These are phyloP conservation scores for Cantharellus cinnabarinus DNA, from an alignment of 768 basidiomycete genomes.

Conservation along the genomic window DNA sequence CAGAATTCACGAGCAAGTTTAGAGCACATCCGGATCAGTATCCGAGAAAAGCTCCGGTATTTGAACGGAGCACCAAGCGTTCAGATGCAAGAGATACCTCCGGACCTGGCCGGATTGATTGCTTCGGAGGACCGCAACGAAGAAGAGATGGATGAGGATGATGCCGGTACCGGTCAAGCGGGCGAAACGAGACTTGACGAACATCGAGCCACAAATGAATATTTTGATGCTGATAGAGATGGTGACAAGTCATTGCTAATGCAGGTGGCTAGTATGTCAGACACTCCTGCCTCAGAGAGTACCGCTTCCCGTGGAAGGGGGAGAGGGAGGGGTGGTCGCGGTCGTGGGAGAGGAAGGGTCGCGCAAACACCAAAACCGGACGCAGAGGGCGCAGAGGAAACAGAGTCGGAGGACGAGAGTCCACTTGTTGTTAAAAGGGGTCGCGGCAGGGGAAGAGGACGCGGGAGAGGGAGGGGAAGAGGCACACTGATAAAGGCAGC, in stretches of 20 bases:
- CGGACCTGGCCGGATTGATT: slow-evolving; percentile 61
- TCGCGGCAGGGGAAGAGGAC: slow-evolving; percentile 12
- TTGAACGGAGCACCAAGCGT: slow-evolving; percentile 93
- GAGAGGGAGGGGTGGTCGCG: neutral
- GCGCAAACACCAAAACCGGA: neutral
- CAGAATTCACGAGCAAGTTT: slow-evolving; percentile 67
- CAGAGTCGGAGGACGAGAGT: neutral
- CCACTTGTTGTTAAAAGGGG: slow-evolving; percentile 9
- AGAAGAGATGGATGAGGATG: slow-evolving; percentile 31
- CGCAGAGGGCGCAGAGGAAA: neutral
- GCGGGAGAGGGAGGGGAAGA: slow-evolving; percentile 15
- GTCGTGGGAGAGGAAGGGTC: neutral
- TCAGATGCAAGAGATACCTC: slow-evolving; percentile 89
- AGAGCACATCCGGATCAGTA: slow-evolving; percentile 69
- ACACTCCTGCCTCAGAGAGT: neutral
- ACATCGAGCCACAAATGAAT: slow-evolving; percentile 40
- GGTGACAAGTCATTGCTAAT: slow-evolving; percentile 21
- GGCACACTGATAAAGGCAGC: slow-evolving; percentile 5
- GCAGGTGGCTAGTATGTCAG: neutral
- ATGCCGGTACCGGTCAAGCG: slow-evolving; percentile 28
- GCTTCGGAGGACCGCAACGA: slow-evolving; percentile 50
- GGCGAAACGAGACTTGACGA: slow-evolving; percentile 20
- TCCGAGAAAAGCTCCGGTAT: slow-evolving; percentile 76
- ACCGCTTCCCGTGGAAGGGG: neutral
- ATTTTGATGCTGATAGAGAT: slow-evolving; percentile 53